Base-by-base conservation (phyloP, 2,329 filamentous ascomycete species). In the Fusarium burgessii region DNA sequence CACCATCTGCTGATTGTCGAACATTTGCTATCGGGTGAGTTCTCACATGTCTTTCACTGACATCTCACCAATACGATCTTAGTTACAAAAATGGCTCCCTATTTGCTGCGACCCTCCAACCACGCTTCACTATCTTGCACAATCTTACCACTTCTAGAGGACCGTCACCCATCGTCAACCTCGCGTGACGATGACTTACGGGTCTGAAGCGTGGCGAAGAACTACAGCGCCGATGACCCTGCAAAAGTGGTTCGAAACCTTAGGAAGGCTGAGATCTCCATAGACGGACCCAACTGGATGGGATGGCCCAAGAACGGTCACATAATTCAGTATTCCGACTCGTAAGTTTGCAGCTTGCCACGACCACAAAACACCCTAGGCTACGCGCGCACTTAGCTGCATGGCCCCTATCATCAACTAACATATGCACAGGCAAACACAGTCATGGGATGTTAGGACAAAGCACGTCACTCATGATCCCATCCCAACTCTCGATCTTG, bases 301-400 rank as follows among this genome's bases (percentile, higher is more conserved):
- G 92, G 91, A 23, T 99, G 96, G 96, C 98, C 96, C 0, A 98
- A 98, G 83, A 98, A 97, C 83, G 96, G 96, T 41, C 92, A 95
- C 73, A 94, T 99, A 72, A 90, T 99, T 70, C 96, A 99, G 81
- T 95, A 91, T 81, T 92, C 93, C 8, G 94, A 98, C 81, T 90
- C 91, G 95, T 97, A 86, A 84, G 93, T 89, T 42, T 35, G 60
- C 52, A 41, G 18, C 56, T 57, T 66, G 42, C 70, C 63, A 71
- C 66, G 63, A 62, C 58, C 64, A 70, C 57, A 70, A 66, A 66
- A 65, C 68, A 70, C 76, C 77, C 73, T 71, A 66, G 52, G 68
- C 71, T 81, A 84, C 78, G 81, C 84, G 84, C 84, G 84, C 84
- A 84, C 82, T 83, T 84, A 85, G 74, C 63, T 71, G 68, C 74